Conservation (phyloP, 1,139 yeast genomes). For the Debaryomycetaceae sp. region DNA sequence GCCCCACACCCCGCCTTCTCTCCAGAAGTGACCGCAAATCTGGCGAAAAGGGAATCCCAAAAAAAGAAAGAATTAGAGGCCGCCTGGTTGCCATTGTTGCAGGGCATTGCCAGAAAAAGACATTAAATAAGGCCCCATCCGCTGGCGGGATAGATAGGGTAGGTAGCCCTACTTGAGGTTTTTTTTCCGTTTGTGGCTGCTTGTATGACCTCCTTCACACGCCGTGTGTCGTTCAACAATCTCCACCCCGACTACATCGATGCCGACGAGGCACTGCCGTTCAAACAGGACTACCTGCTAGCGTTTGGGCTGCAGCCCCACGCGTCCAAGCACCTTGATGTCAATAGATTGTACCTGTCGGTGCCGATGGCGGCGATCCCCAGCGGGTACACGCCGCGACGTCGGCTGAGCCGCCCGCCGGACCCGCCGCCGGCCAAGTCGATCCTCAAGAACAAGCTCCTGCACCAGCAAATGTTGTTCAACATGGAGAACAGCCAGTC, state of each 20-base stretch:
- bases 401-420: slow-evolving; percentile 15
- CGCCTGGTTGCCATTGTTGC: no score
- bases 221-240: slow-evolving; percentile 46
- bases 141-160: no score
- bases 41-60: no score
- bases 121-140: not conserved
- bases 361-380: slow-evolving; percentile 5
- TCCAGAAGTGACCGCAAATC: no score
- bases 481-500: slow-evolving; percentile 16
- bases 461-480: slow-evolving; percentile 25
- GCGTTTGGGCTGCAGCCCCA: slow-evolving; percentile 3
- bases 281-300: slow-evolving; percentile 6
- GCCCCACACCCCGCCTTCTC: no score
- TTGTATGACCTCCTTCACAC: slow-evolving; percentile 15
- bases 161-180: not conserved
- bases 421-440: slow-evolving; percentile 37
- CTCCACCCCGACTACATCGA: slow-evolving; percentile 26
- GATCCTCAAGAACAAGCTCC: slow-evolving; percentile 37
- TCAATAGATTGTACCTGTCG: slow-evolving; percentile 7
- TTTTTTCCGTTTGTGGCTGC: not conserved
- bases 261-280: slow-evolving; percentile 7
- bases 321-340: slow-evolving; percentile 11
- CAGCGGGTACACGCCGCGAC: slow-evolving; percentile 5
- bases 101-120: no score
- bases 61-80: no score